A percentile compares a stretch with the other conserved stretches of the same genome.
Evolutionary conservation across 1,139 yeast genomes (phyloP).

Genomic region (Pichia sp.): DNA sequence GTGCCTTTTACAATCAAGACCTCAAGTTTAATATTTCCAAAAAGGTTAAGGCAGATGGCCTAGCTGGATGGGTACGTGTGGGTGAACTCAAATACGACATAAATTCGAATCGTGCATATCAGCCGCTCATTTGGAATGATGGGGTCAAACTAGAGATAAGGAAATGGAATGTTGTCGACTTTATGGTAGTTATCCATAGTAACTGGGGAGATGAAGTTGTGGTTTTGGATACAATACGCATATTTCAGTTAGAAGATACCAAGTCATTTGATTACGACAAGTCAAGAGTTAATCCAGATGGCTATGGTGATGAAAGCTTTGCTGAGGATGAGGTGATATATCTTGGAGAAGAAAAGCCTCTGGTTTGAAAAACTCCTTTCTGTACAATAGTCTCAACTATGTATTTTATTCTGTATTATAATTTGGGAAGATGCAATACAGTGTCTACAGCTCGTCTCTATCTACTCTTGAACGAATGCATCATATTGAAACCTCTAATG

Average conservation of each 20-base stretch:
- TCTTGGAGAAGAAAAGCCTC: slow-evolving; percentile 7
- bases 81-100: slow-evolving; percentile 25
- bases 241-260: slow-evolving; percentile 10
- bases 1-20: slow-evolving; percentile 27
- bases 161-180: slow-evolving; percentile 18
- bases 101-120: slow-evolving; percentile 20
- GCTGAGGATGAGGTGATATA: background rate
- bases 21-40: slow-evolving; percentile 13
- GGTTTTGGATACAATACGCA: slow-evolving; percentile 23
- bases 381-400: background rate
- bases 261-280: background rate
- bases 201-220: slow-evolving; percentile 28
- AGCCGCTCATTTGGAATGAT: slow-evolving; percentile 21
- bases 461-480: no score
- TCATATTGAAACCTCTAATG: no score
- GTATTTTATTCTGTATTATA: background rate
- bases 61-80: slow-evolving; percentile 23
- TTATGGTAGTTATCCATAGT: slow-evolving; percentile 26
- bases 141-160: slow-evolving; percentile 18
- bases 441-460: no score
- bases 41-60: background rate
- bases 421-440: no score
- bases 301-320: background rate
- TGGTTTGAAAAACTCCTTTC: background rate
- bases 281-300: background rate